A percentile compares a stretch with the other conserved stretches of the same genome.
Conservation (phyloP, 2,329 filamentous ascomycete species). For the Lachnum nothofagi region DNA sequence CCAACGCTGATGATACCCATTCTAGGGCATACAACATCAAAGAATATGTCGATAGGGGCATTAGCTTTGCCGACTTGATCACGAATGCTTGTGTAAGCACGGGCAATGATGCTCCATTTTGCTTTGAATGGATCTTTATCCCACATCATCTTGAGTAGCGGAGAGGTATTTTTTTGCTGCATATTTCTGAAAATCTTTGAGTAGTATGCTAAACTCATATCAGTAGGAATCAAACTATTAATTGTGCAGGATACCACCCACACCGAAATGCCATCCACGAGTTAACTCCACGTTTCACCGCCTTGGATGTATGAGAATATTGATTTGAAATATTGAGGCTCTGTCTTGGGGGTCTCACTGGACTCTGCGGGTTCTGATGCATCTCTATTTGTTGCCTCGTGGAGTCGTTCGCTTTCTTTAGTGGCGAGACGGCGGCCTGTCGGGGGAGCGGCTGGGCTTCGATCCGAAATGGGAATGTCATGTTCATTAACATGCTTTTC, state of each 20-base stretch:
- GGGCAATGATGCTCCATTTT: slow-evolving; percentile 24
- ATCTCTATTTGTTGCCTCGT: no score
- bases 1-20: slow-evolving; percentile 21
- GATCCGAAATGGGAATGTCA: no score
- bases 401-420: no score
- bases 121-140: slow-evolving; percentile 22
- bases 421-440: no score
- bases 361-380: no score
- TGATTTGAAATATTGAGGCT: no score
- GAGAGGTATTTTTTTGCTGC: slow-evolving; percentile 23
- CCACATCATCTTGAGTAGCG: slow-evolving; percentile 19
- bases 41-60: slow-evolving; percentile 17
- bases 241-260: slow-evolving; percentile 4
- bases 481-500: no score
- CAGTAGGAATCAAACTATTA: background rate
- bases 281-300: slow-evolving; percentile 11
- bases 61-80: slow-evolving; percentile 17
- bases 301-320: no score
- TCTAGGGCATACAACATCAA: slow-evolving; percentile 14
- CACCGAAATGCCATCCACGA: slow-evolving; percentile 21
- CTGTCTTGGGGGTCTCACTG: no score
- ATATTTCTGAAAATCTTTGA: slow-evolving; percentile 12
- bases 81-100: slow-evolving; percentile 22
- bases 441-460: no score
- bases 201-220: slow-evolving; percentile 9